These are phyloP conservation scores for Boletus bicolor DNA, from an alignment of 768 basidiomycete species.

Conservation along the genomic window DNA sequence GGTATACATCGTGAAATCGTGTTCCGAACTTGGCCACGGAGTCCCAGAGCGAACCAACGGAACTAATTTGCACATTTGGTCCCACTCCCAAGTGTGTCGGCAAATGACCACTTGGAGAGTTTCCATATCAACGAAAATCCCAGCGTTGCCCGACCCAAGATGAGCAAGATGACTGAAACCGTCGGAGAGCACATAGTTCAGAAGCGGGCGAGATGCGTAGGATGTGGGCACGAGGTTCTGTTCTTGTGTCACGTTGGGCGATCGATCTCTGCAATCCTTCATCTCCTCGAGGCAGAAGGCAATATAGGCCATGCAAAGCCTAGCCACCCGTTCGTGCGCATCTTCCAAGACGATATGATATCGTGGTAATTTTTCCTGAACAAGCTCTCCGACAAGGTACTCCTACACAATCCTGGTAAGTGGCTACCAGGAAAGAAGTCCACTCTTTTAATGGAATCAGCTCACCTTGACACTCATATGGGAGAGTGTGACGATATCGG, in stretches of 20 bases:
- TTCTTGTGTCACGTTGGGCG: not conserved
- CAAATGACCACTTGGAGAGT: not conserved
- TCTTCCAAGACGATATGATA: slow-evolving; percentile 10
- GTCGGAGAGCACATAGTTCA: slow-evolving; percentile 9
- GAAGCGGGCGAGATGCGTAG: not conserved
- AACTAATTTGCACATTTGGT: not conserved
- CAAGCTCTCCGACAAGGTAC: slow-evolving; percentile 11
- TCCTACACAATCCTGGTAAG: not conserved
- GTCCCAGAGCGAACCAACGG: not conserved
- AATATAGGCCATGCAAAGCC: slow-evolving; percentile 12
- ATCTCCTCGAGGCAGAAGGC: slow-evolving; percentile 3
- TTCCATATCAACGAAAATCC: slow-evolving; percentile 2
- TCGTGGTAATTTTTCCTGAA: not conserved
- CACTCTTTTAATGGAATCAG: no score
- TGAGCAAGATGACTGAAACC: slow-evolving; percentile 8
- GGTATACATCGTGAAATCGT: slow-evolving; percentile 3
- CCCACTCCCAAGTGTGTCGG: slow-evolving; percentile 1
- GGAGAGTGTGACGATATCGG: slow-evolving; percentile 6
- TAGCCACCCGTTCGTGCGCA: slow-evolving; percentile 3
- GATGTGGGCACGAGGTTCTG: not conserved
- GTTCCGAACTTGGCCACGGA: slow-evolving; percentile 3
- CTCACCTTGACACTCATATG: slow-evolving; percentile 22
- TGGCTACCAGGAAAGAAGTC: not conserved
- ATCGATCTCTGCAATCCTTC: not conserved
- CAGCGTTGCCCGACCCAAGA: not conserved